Base-by-base conservation (phyloP, 1,139 yeast genomes). In the Citeromyces siamensis region DNA sequence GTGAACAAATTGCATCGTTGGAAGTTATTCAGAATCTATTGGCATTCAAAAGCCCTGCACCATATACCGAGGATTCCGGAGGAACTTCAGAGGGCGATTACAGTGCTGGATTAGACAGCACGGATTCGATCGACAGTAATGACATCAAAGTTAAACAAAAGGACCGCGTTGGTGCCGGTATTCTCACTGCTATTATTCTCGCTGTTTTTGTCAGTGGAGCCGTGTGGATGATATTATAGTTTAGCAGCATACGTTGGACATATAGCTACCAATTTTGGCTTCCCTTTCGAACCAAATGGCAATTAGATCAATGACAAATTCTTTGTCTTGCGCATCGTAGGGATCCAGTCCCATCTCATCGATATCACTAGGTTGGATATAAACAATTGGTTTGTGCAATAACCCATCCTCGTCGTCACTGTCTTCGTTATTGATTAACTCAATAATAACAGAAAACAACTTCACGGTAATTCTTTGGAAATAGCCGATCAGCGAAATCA, bases 1-100 rank as follows among this genome's bases (percentile, higher is more conserved):
- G 97, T 44, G 96, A 88, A 58, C 95, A 88, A 56, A 83, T 88
- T 82, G 58, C 75, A 35, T 94, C 96, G 0, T 62, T 86, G 40
- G 96, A 86, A 53, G 74, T 73, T 4, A 69, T 86, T 51, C 81
- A 77, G 46, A 77, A 71, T 46, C 64, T 80, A 38, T 61, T 75
- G 51, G 72, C 72, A 17, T 56, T 65, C 38, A 59, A 68, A 27
- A 64, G 64, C 43, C 73, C 68, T 17, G 68, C 74, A 41, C 86
- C 82, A 23, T 74, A 62, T 42, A 75, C 82, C 6, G 66, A 71
- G 13, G 46, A 50, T 3, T 55, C 64, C 35, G 88, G 88, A 44
- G 90, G 83, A 34, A 57, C 78, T 4, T 71, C 82, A 2, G 42
- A 47, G 6, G 81, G 81, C 45, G 62, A 69, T 45, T 72, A 74